Base-by-base conservation (phyloP, 257 asterid genomes). In the Ophiorrhiza pumila region DNA sequence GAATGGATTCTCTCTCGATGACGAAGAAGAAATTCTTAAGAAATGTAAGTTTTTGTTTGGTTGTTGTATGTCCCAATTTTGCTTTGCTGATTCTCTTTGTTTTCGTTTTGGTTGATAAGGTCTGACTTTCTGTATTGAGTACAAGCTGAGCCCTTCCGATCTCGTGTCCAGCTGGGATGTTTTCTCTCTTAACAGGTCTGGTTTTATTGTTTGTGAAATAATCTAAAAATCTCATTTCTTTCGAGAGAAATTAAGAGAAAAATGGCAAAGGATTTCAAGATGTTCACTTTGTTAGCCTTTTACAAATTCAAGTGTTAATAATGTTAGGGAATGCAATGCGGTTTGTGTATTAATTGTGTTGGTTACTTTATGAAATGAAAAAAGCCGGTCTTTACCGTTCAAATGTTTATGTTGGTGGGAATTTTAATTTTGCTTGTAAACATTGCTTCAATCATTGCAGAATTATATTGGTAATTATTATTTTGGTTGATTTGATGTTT, bases 91-190 rank as follows among this genome's bases (percentile, higher is more conserved):
- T 20, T 4, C 60, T 20, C 60, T 20, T 43, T 17, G 4, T 9
- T 29, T 37, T 64, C 27, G 12, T 42, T 70, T 45, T 75, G 71
- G 34, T 57, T 77, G 66, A 8, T 47, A 31, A 95, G 98, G 94
- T 80, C 84, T 92, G 31, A 85, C 98, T n/a, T 83, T 82, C 77
- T 89, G 98, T 55, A 90, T 89, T 55, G 86, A 92, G 78, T 90
- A 86, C 89, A 85, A 88, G 82, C 86, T 92, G 71, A 91, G 92
- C 80, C 88, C 99, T 75, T 83, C 95, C 41, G 99, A 92, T 80
- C 85, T 95, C 23, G 98, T 92, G 53, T 87, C 96, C 76, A 89
- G 89, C 83, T 95, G 98, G 98, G 99, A 95, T 1, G 82, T 79
- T 34, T 95, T 83, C 82, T 89, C 97, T 27, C 76, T 92, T 71